phyloP scores from a whole-genome alignment of 2,329 filamentous ascomycete species.

The Fonsecaea multimorphosa region DNA sequence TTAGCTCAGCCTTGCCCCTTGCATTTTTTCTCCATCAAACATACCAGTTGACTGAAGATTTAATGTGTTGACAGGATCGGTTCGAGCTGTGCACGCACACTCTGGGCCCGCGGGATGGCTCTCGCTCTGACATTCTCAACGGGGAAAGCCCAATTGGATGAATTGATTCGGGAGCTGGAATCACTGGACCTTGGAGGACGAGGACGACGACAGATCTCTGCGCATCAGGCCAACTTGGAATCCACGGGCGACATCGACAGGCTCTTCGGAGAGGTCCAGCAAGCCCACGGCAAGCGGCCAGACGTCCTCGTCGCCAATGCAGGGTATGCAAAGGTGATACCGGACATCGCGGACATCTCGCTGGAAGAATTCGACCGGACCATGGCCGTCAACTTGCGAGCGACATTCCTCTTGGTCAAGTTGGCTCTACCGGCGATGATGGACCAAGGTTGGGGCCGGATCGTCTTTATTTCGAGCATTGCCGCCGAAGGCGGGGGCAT shows the following conservation, averaged over 20 bases:
- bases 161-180: conserved; percentile 50
- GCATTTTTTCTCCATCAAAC: no score
- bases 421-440: conserved; percentile 67
- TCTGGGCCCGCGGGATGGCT: conserved; percentile 57
- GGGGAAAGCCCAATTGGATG: conserved; percentile 54
- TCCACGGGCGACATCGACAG: conserved; percentile 57
- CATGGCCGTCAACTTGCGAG: conserved; percentile 65
- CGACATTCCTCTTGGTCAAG: conserved; percentile 66
- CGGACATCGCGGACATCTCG: conserved; percentile 63
- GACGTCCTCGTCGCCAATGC: conserved; percentile 72
- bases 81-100: conserved; percentile 61
- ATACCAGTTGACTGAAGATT: no score
- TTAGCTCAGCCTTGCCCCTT: no score
- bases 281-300: conserved; percentile 59
- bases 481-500: conserved; percentile 67
- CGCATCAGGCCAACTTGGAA: no score
- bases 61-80: conserved; percentile 58
- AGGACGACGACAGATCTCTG: no score
- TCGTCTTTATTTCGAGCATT: conserved; percentile 68
- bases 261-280: conserved; percentile 61
- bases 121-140: conserved; percentile 65
- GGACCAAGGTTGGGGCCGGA: conserved; percentile 65
- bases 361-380: conserved; percentile 65
- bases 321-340: conserved; percentile 66
- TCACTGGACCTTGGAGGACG: conserved; percentile 41